Evolutionary conservation across 2,329 filamentous ascomycete genomes (phyloP).

Genomic region (Aureobasidium sp.): DNA sequence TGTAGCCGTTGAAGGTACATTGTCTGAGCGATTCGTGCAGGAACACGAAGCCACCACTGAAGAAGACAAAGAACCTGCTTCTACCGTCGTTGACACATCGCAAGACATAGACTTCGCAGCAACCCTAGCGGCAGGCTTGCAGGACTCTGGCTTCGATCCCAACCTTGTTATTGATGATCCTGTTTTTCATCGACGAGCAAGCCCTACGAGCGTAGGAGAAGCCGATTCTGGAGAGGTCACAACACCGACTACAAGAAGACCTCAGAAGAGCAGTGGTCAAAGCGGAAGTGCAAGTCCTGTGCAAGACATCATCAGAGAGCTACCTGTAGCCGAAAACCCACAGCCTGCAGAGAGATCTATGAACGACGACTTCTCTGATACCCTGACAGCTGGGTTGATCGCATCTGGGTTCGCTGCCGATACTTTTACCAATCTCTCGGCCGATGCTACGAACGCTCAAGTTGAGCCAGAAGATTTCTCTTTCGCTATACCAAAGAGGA

Average conservation of each 20-base stretch:
- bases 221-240: conserved; percentile 29
- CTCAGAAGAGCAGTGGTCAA: conserved; percentile 28
- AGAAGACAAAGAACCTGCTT: neutral
- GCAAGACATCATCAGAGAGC: conserved; percentile 28
- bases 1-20: neutral
- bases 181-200: conserved; percentile 29
- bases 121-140: conserved; percentile 40
- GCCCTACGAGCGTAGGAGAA: conserved; percentile 28
- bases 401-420: conserved; percentile 29
- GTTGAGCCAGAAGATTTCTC: conserved; percentile 27
- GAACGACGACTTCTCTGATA: conserved; percentile 29
- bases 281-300: conserved; percentile 25
- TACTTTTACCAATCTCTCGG: conserved; percentile 2
- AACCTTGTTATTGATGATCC: conserved; percentile 39
- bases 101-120: conserved; percentile 42
- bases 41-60: neutral
- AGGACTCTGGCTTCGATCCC: conserved; percentile 41
- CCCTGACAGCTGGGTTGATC: conserved; percentile 31
- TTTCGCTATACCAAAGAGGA: conserved; percentile 31
- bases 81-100: neutral
- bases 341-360: neutral
- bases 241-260: conserved; percentile 20
- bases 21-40: neutral
- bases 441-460: conserved; percentile 13
- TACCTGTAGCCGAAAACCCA: neutral